Evolutionary conservation across 2,329 filamentous ascomycete genomes (phyloP), one percentile per base, ranked within the genome.

Genomic region (Seiridium unicorne): DNA sequence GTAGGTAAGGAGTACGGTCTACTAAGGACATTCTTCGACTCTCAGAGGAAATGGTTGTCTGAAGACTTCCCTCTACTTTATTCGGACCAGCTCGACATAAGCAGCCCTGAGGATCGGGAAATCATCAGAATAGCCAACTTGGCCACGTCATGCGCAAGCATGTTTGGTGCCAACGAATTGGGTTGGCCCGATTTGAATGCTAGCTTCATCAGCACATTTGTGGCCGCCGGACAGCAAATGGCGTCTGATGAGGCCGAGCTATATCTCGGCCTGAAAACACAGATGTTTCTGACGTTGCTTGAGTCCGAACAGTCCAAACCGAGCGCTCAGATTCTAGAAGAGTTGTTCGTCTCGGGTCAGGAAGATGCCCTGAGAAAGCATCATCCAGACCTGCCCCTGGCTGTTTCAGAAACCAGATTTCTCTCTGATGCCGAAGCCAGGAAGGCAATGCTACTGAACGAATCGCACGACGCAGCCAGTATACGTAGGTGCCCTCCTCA

Each of bases 161-260:
- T 73, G 47, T 73, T 73, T 55, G 67, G 70, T 8, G 67, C 68
- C 3, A 71, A 73, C 32, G 71, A 73, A 44, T 66, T 73, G 34
- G 70, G 68, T 13, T 58, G 71, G 55, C 70, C 71, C 35, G 71
- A 73, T 58, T 62, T 73, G 11, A 68, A 73, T 40, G 67, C 69
- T 11, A 64, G 70, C 47, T 73, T 73, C 56, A 62, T 73, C 35
- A 58, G 58, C 13, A 70, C 70, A 36, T 73, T 73, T 51, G 64
- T 72, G 4, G 66, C 70, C 1, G 65, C 70, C 55, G 64, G 64
- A 8, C 65, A 70, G 13, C 61, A 63, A 36, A 59, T 73, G 51
- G 61, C 69, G 31, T 64, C 66, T 40, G 70, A 73, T 61, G 66
- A 64, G 18, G 69, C 71, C 32, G 71, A 73, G 13, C 59, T 73